Percentiles rank a stretch among this genome's conserved stretches.
Conservation (phyloP, 768 basidiomycete species). For the Chiua virens region DNA sequence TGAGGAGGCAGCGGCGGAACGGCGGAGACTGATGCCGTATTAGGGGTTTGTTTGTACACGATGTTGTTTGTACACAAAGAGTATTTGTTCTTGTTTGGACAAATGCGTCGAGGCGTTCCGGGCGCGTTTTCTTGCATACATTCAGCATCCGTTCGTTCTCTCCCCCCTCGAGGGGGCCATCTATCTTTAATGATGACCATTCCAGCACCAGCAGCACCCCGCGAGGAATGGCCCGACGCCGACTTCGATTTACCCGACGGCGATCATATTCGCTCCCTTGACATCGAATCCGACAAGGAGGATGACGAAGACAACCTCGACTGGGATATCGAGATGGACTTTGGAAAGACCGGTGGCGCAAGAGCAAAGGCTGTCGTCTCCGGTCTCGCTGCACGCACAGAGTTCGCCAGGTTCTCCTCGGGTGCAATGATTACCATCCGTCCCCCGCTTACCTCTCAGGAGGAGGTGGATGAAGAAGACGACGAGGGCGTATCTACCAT, state of each 20-base stretch:
- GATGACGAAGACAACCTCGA: constrained; percentile 65
- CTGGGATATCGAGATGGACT: constrained; percentile 79
- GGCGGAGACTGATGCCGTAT: neutral
- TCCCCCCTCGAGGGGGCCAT: constrained; percentile 21
- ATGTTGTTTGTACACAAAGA: constrained; percentile 15
- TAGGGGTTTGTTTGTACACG: neutral
- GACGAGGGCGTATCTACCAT: constrained; percentile 85
- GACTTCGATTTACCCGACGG: constrained; percentile 86
- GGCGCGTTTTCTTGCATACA: constrained; percentile 43
- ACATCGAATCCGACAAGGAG: constrained; percentile 61
- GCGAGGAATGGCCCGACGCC: constrained; percentile 85
- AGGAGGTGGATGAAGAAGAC: constrained; percentile 61
- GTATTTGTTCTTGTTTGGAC: constrained; percentile 22
- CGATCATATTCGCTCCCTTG: constrained; percentile 59
- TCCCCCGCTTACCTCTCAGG: constrained; percentile 53
- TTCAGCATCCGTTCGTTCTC: constrained; percentile 1
- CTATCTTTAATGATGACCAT: constrained; percentile 52
- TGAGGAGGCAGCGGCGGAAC: constrained; percentile 61
- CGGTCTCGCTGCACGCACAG: constrained; percentile 40
- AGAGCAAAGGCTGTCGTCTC: constrained; percentile 42
- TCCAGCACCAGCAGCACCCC: constrained; percentile 55
- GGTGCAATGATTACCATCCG: constrained; percentile 52
- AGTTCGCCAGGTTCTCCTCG: constrained; percentile 34
- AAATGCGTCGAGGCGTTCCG: constrained; percentile 12
- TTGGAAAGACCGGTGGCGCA: constrained; percentile 57